Percentiles rank a stretch among this genome's conserved stretches.
These are phyloP conservation scores for Aspergillus brunneoviolaceus DNA, from an alignment of 2,329 filamentous ascomycete genomes.

Conservation along the genomic window DNA sequence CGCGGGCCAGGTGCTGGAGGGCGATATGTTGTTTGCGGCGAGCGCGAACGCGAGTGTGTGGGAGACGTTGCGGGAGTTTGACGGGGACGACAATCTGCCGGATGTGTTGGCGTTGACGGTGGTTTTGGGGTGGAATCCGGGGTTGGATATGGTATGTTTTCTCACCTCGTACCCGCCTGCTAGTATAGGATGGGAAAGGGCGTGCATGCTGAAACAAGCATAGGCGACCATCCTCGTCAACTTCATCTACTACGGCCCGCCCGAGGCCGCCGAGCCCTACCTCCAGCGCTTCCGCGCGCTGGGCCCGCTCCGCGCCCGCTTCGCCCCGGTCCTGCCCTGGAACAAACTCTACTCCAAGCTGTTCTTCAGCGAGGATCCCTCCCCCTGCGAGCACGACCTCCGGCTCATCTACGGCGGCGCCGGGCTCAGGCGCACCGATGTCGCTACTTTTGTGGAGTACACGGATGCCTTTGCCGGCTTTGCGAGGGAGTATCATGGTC, in stretches of 20 bases:
- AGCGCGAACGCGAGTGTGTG: not conserved
- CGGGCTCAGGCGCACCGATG: not conserved
- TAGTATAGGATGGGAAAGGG: no score
- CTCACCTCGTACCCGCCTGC: no score
- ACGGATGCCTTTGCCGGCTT: not conserved
- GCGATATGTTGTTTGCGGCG: conserved; percentile 2
- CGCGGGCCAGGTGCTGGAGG: not conserved
- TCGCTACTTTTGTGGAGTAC: not conserved
- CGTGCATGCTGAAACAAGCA: no score
- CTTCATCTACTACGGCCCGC: conserved; percentile 1
- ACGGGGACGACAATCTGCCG: not conserved
- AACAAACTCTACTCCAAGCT: not conserved
- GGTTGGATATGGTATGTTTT: not conserved
- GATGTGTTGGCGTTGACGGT: not conserved
- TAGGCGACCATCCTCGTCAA: not conserved
- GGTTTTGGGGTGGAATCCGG: not conserved
- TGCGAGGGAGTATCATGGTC: not conserved
- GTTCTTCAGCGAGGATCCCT: not conserved
- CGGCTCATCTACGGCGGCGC: not conserved
- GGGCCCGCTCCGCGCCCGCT: not conserved
- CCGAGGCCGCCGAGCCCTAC: not conserved
- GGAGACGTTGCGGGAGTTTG: not conserved
- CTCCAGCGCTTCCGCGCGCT: conserved; percentile 1
- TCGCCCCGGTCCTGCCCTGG: not conserved
- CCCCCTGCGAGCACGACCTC: not conserved